Evolutionary conservation across 352 stramenopile genomes (phyloP), one percentile per base, ranked within the genome.

Genomic region (Globisporangium nagaii): DNA sequence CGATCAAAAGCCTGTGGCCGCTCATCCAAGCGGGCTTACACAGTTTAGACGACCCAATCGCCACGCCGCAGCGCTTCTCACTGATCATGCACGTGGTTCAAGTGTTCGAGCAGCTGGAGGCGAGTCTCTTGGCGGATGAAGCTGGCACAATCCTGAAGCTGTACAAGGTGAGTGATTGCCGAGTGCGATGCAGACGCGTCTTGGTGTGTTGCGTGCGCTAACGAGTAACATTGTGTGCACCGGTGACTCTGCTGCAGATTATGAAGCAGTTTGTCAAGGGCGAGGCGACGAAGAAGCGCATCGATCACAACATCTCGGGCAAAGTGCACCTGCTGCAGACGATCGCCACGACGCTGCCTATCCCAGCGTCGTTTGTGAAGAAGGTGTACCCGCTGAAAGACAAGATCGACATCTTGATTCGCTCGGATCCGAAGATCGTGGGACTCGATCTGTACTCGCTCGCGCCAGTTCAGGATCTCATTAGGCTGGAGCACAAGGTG

Each of bases 401-500:
- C 12, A 79, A 71, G 39, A 49, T 90, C 17, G 74, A 90, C 46
- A 45, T 86, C 12, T 61, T 89, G 1, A 66, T 89, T 15, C 71
- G 75, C 12, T 89, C 76, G 0, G 75, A 90, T n/a, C 67, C 76
- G 3, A 90, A 90, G 60, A 71, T 90, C 19, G 59, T 90, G 7
- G 76, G 79, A 9, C 62, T 87, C 20, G 76, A 90, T 37, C 62
- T 90, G 57, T 86, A 86, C 56, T 61, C 74, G 1, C 70, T 90
- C 24, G 72, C 79, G n/a, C 65, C 65, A 1, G 58, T 79, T 9
- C 50, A 65, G 0, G 45, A 64, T 28, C 30, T 85, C 12, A 68
- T 90, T 27, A 65, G 72, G 30, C 63, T 90, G n/a, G 76, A 90
- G 51, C 75, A 90, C 63, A 90, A 90, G 57, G 72, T 90, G 24